Conservation (phyloP, 164 flowering plant genomes). For the Piper betle region DNA sequence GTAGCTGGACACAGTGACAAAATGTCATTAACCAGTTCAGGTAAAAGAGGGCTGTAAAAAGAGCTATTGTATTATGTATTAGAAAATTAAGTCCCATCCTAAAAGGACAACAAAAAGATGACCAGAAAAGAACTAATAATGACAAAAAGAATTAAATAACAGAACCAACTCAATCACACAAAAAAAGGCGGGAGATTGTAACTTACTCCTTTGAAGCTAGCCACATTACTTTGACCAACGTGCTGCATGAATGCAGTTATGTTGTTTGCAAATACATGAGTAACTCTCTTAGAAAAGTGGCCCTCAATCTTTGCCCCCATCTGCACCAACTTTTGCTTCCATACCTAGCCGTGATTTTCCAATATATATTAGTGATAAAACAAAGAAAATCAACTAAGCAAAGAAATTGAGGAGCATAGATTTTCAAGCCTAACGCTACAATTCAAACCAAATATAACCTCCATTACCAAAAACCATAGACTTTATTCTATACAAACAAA, state of each 20-base stretch:
- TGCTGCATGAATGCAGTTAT: constrained; percentile 29
- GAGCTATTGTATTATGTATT: neutral
- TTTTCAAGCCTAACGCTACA: neutral
- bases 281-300: constrained; percentile 37
- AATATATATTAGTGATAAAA: neutral
- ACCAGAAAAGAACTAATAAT: neutral
- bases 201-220: constrained; percentile 55
- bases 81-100: neutral
- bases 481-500: neutral
- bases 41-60: no score
- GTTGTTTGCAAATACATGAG: constrained; percentile 58
- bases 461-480: neutral
- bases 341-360: constrained; percentile 34
- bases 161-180: neutral
- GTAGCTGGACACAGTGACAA: no score
- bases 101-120: neutral
- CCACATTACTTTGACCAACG: constrained; percentile 24
- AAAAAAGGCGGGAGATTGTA: neutral
- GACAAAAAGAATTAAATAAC: neutral
- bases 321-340: constrained; percentile 79
- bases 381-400: neutral
- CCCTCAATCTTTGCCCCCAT: constrained; percentile 72
- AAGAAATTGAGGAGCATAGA: neutral
- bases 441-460: neutral
- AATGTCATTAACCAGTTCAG: no score